Evolutionary conservation across 805 yeast genomes (phyloP), one percentile per base, ranked within the genome.

Genomic region (Zygoascus ofunaensis): DNA sequence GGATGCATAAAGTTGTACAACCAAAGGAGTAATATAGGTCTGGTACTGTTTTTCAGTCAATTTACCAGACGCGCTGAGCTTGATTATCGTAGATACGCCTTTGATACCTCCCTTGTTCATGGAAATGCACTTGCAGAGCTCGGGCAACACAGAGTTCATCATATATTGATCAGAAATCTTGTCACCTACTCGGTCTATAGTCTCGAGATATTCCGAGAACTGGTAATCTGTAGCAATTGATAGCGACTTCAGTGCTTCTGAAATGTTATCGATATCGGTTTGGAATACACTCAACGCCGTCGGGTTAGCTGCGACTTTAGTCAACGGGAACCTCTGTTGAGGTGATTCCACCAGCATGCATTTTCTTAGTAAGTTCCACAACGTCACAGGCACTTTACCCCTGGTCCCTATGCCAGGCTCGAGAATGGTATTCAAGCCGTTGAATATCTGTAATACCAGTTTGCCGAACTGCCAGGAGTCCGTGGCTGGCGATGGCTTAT

Each of bases 391-490:
- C 12, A 46, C 42, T 18, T 43, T 46, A 1, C 46, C 52, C 5
- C 55, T 24, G 3, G 39, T 41, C 18, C 23, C 37, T 5, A 39
- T 45, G 14, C 41, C 41, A 30, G 40, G 24, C 20, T 37, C 21
- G 8, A 38, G 39, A 8, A 26, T 8, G 10, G 30, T 12, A 3
- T 15, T 15, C 5, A 43, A 15, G 18, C 59, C 61, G 42, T 67
- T 67, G 55, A 74, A 72, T 4, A 80, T 51, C 37, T 68, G 65
- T 45, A 65, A 67, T 2, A 80, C 70, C 24, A 84, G 65, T 1
- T 64, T 63, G 3, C 87, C 94, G 32, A 80, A 69, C 49, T 71
- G 71, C 66, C 69, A 83, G 0, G 92, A 69, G 59, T 85, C 94
- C 43, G 78, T 63, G 50, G 57, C 45, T 42, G 49, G 42, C 23